Percentiles rank a stretch among this genome's conserved stretches.
These are phyloP conservation scores for Clonostachys rosea DNA, from an alignment of 2,329 filamentous ascomycete genomes.

Conservation along the genomic window DNA sequence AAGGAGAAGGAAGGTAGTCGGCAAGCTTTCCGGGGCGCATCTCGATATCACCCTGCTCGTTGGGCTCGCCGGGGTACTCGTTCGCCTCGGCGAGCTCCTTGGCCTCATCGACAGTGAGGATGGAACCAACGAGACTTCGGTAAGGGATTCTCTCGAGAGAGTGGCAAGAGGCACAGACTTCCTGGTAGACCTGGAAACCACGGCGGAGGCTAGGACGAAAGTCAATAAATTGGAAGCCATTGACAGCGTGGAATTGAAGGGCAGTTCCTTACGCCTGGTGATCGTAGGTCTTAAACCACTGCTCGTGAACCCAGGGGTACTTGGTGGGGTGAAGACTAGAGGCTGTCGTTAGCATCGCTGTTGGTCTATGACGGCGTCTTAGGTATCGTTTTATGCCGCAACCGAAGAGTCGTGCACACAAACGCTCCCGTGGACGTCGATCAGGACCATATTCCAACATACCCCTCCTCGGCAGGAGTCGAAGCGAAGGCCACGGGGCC, in stretches of 20 bases:
- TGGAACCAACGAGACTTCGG: conserved; percentile 81
- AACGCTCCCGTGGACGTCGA: background rate
- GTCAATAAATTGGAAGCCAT: conserved; percentile 1
- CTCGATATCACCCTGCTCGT: conserved; percentile 96
- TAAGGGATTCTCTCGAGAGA: conserved; percentile 93
- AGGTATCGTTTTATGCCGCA: conserved; percentile 26
- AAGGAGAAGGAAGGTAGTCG: conserved; percentile 90
- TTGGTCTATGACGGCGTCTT: background rate
- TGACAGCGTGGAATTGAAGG: background rate
- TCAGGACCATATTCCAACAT: conserved; percentile 40
- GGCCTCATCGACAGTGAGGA: conserved; percentile 96
- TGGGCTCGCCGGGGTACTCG: conserved; percentile 97
- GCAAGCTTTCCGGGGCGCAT: conserved; percentile 98
- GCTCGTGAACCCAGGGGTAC: conserved; percentile 94
- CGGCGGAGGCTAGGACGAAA: conserved; percentile 72
- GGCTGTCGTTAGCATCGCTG: conserved; percentile 14
- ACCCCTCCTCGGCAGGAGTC: conserved; percentile 98
- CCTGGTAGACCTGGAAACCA: conserved; percentile 98
- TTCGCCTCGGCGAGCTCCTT: conserved; percentile 97
- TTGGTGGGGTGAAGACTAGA: conserved; percentile 80
- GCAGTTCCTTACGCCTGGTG: conserved; percentile 77
- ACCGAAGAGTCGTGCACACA: background rate
- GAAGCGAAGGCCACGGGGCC: conserved; percentile 82
- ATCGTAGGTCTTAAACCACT: conserved; percentile 94
- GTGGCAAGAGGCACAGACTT: conserved; percentile 97